Base-by-base conservation (phyloP, 164 flowering plant species). In the Magnolia changhungtana region DNA sequence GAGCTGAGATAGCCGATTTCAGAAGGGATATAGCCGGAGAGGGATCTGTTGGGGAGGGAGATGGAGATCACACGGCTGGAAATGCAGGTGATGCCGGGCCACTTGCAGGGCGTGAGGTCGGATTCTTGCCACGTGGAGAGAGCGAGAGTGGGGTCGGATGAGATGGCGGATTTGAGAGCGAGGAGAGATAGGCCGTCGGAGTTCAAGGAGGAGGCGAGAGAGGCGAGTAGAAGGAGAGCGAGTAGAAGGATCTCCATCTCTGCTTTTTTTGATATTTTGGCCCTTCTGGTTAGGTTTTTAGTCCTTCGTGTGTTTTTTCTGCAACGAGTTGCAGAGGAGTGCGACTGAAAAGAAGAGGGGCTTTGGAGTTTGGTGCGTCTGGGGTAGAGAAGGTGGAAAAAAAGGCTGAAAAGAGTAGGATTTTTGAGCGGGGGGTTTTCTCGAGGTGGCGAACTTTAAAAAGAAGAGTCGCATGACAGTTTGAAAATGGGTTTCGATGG, bases 161-260 rank as follows among this genome's bases (percentile, higher is more conserved):
- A 74, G 21, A 92, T 84, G 80, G 99, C 94, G 29, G 93, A 80
- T 85, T 96, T 96, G 50, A 96, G 91, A 10, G 99, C 91, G 14
- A 96, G 90, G 63, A 96, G 97, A 1, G 98, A 83, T 51, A 96
- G 87, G 3, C 97, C 98, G 75, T 96, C 99, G 9, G 97, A 78
- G 85, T 83, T 96, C 69, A 92, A 87, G 8, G 92, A 82, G 72
- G 71, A 72, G 9, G 74, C 50, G 23, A 72, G 59, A 1, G 59
- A 61, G 50, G 76, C 21, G 67, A 77, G 24, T 67, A 21, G 31
- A 74, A 83, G 24, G 55, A 23, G 19, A 9, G 21, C 45, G 58
- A 73, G 76, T 71, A 75, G 79, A 66, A 59, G 71, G 55, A n/a
- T 72, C 6, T 13, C 52, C 65, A 50, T 78, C 16, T 3, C 55